These are phyloP conservation scores for Boletus tomentosulus DNA, from an alignment of 768 basidiomycete species.

Conservation along the genomic window DNA sequence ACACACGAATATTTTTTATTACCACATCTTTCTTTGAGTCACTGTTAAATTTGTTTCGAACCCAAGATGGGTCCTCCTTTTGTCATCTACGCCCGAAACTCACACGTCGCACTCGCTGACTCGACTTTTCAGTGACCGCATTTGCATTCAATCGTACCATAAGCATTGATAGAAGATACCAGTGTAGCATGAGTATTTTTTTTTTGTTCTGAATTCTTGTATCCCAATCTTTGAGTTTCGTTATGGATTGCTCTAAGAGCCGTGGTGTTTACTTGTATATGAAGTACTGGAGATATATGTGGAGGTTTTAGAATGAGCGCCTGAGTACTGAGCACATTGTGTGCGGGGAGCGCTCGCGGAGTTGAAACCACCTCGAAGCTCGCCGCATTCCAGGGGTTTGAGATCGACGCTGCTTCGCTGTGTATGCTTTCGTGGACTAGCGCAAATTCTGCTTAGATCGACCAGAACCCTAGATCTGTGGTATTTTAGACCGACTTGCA, in stretches of 20 bases:
- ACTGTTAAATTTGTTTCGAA: background rate
- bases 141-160: conserved; percentile 3
- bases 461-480: background rate
- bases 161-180: background rate
- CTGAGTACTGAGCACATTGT: background rate
- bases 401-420: conserved; percentile 10
- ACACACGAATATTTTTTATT: conserved; percentile 1
- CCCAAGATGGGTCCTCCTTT: background rate
- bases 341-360: conserved; percentile 11
- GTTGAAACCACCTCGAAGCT: conserved; percentile 2
- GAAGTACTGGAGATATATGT: background rate
- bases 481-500: background rate
- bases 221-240: background rate
- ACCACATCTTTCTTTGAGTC: background rate
- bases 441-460: background rate
- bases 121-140: background rate
- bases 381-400: background rate
- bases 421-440: background rate
- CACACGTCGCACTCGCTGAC: background rate
- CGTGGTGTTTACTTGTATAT: background rate
- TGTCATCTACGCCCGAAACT: background rate
- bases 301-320: background rate
- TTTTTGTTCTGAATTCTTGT: background rate
- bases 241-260: background rate
- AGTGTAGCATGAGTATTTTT: conserved; percentile 6